Conservation (phyloP, 371 early-diverging fungal genomes). For the Mortierella sp. region DNA sequence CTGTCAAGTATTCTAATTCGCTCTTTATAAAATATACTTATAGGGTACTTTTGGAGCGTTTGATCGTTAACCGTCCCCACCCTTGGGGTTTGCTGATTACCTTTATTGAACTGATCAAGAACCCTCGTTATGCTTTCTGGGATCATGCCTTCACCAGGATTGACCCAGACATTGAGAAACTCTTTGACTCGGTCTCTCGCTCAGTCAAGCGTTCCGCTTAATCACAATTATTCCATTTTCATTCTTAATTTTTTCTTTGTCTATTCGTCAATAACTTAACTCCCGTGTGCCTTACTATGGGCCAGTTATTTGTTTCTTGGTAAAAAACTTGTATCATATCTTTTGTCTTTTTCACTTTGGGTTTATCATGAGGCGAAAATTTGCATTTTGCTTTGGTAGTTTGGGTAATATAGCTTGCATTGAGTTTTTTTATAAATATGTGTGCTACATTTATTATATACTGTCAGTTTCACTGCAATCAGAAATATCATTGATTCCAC, state of each 20-base stretch:
- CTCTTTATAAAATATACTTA: not conserved
- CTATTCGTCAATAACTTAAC: conserved; percentile 8
- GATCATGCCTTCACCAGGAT: conserved; percentile 81
- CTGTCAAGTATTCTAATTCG: not conserved
- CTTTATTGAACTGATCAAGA: conserved; percentile 96
- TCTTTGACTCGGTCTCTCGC: conserved; percentile 81
- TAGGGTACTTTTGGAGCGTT: conserved; percentile 93
- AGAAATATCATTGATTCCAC: too few species aligned
- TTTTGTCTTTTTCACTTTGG: not conserved
- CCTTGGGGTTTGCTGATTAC: conserved; percentile 98
- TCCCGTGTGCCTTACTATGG: not conserved
- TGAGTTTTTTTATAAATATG: too few species aligned
- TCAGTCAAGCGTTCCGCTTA: conserved; percentile 55
- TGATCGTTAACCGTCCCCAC: conserved; percentile 97
- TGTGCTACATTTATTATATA: too few species aligned
- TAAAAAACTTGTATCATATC: conserved; percentile 3
- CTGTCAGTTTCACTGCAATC: too few species aligned
- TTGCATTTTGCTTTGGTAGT: not conserved
- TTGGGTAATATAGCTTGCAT: too few species aligned
- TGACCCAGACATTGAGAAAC: conserved; percentile 79
- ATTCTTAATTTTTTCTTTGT: not conserved
- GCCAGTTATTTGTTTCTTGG: conserved; percentile 3
- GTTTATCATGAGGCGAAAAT: not conserved
- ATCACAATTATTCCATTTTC: not conserved
- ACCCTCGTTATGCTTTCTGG: conserved; percentile 93